Evolutionary conservation across 2,329 filamentous ascomycete species (phyloP).

Genomic region (Capronia epimyces): DNA sequence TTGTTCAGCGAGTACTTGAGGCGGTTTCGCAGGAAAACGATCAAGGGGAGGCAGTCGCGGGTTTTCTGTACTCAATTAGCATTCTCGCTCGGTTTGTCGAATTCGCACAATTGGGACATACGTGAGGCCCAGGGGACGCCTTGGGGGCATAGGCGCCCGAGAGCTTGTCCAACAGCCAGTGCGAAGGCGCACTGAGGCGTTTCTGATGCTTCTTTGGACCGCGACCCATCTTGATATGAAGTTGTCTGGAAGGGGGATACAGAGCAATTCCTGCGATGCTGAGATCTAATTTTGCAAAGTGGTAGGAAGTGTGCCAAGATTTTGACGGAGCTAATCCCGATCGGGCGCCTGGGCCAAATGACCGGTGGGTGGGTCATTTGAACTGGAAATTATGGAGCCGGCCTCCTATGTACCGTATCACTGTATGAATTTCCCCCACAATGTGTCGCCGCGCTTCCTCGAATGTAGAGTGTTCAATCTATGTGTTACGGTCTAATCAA

Average conservation of each 20-base stretch:
- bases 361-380: constrained; percentile 9
- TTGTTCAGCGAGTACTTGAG: constrained; percentile 99
- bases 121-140: constrained; percentile 67
- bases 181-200: constrained; percentile 96
- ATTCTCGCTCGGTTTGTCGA: neutral
- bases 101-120: constrained; percentile 10
- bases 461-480: too few species aligned
- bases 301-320: constrained; percentile 9
- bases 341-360: neutral
- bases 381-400: constrained; percentile 8
- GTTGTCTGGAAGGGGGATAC: constrained; percentile 7
- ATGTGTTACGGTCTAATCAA: too few species aligned
- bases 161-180: constrained; percentile 99
- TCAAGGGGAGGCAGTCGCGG: constrained; percentile 95
- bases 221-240: constrained; percentile 47
- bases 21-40: constrained; percentile 89
- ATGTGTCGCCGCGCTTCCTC: too few species aligned
- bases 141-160: constrained; percentile 76
- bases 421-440: neutral
- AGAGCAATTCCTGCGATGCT: neutral
- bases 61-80: constrained; percentile 70
- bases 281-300: constrained; percentile 2
- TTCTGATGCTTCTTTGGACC: constrained; percentile 97
- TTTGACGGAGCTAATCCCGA: neutral
- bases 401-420: neutral